phyloP scores from a whole-genome alignment of 805 yeast species.

The Wickerhamomyces sydowiorum region DNA sequence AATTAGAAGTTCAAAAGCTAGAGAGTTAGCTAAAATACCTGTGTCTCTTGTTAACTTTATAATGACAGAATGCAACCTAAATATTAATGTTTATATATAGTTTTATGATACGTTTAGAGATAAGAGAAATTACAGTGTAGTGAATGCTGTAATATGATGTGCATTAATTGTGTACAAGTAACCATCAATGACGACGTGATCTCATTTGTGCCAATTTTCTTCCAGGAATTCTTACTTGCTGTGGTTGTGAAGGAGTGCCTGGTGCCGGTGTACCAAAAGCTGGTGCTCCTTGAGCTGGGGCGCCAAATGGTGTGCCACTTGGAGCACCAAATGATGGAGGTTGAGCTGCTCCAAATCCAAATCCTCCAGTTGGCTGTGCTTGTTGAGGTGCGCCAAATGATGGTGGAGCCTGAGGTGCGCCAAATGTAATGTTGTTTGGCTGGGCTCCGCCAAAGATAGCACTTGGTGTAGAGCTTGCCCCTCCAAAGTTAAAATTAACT shows the following conservation, averaged over 20 bases:
- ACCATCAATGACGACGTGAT: slow-evolving; percentile 19
- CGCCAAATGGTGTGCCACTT: slow-evolving; percentile 2
- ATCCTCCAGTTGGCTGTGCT: background rate
- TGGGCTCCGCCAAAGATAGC: slow-evolving; percentile 1
- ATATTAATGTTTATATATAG: too few species aligned
- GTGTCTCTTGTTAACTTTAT: too few species aligned
- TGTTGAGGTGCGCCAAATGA: background rate
- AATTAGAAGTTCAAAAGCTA: background rate
- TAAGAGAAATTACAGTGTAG: too few species aligned
- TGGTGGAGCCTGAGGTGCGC: background rate
- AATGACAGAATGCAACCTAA: too few species aligned
- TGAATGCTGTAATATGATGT: too few species aligned
- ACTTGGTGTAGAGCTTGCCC: background rate
- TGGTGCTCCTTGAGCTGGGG: slow-evolving; percentile 3
- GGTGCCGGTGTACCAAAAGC: slow-evolving; percentile 3
- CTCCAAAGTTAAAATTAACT: slow-evolving; percentile 1
- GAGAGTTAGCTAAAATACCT: too few species aligned
- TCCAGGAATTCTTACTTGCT: slow-evolving; percentile 16
- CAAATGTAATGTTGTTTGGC: background rate
- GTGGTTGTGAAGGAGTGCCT: slow-evolving; percentile 3
- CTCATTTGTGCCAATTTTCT: slow-evolving; percentile 24
- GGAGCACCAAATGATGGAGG: slow-evolving; percentile 7
- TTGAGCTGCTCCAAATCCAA: slow-evolving; percentile 5
- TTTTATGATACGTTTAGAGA: too few species aligned
- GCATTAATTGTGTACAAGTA: too few species aligned